Conservation (phyloP, 208 protist genomes). For the Sergeia podlipaevii region DNA sequence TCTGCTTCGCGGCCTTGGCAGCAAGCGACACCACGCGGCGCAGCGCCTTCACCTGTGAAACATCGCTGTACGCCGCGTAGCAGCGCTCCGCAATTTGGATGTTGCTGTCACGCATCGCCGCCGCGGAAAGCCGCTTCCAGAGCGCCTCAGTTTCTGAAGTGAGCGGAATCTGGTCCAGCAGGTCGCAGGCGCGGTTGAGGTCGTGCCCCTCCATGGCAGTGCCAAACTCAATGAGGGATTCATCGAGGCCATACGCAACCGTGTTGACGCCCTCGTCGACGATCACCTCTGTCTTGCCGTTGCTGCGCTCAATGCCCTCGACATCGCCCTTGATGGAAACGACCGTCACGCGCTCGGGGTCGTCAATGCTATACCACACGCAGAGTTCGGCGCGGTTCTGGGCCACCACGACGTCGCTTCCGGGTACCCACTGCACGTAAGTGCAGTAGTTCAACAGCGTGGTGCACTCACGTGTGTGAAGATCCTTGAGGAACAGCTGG, state of each 20-base stretch:
- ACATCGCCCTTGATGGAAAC: conserved; percentile 97
- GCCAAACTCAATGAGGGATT: conserved; percentile 97
- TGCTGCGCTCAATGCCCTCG: conserved; percentile 93
- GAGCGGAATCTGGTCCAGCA: conserved; percentile 87
- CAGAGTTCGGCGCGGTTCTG: conserved; percentile 95
- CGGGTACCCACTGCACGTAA: conserved; percentile 98
- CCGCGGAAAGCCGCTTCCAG: conserved; percentile 89
- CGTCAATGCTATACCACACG: conserved; percentile 97
- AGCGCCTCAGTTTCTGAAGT: conserved; percentile 94
- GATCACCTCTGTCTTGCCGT: conserved; percentile 95
- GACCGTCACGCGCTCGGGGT: conserved; percentile 92
- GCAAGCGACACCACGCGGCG: conserved; percentile 87
- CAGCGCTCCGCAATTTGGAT: conserved; percentile 94
- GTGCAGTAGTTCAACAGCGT: conserved; percentile 96
- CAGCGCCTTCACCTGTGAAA: conserved; percentile 91
- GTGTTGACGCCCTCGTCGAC: conserved; percentile 96
- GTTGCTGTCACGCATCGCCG: conserved; percentile 87
- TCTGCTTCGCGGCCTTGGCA: conserved; percentile 43
- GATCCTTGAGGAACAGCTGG: conserved; percentile 94
- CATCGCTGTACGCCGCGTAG: conserved; percentile 94
- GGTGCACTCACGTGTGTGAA: conserved; percentile 78
- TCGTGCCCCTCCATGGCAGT: conserved; percentile 93
- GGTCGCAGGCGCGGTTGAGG: conserved; percentile 87
- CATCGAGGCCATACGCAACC: conserved; percentile 93
- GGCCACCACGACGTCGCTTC: conserved; percentile 97